Conservation (phyloP, 2,329 filamentous ascomycete genomes). For the Cordyceps militaris region DNA sequence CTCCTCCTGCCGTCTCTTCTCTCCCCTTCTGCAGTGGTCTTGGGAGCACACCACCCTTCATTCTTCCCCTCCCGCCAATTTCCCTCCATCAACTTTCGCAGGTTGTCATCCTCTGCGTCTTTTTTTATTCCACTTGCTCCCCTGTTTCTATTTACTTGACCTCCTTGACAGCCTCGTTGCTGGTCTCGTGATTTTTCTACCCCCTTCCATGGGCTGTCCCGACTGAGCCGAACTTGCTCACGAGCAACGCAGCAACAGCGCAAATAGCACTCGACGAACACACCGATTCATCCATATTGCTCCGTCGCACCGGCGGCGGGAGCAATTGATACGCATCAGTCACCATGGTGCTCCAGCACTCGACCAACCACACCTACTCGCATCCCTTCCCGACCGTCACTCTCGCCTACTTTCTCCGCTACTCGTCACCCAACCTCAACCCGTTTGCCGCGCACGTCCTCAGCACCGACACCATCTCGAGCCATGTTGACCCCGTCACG, state of each 20-base stretch:
- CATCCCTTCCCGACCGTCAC: constrained; percentile 81
- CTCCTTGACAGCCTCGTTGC: background rate
- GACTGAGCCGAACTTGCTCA: constrained; percentile 19
- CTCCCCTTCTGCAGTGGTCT: constrained; percentile 16
- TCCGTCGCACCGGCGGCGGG: constrained; percentile 11
- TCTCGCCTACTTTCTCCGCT: constrained; percentile 83
- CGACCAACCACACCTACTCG: constrained; percentile 64
- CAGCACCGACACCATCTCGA: constrained; percentile 75
- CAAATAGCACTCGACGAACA: background rate
- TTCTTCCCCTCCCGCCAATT: background rate
- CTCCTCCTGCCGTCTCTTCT: constrained; percentile 10
- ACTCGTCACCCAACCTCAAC: constrained; percentile 64
- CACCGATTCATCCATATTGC: background rate
- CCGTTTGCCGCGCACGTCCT: constrained; percentile 77
- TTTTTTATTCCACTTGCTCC: background rate
- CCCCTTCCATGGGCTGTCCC: constrained; percentile 18
- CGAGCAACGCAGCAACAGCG: constrained; percentile 8
- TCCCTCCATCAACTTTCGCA: constrained; percentile 6
- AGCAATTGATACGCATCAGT: constrained; percentile 27
- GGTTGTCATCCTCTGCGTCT: constrained; percentile 1
- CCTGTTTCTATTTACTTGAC: background rate
- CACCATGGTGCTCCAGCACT: constrained; percentile 55
- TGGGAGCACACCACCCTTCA: constrained; percentile 10
- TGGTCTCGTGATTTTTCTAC: constrained; percentile 13
- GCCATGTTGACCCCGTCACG: constrained; percentile 63